Conservation (phyloP, 169 alveolate species). For the Cyclospora cayetanensis region DNA sequence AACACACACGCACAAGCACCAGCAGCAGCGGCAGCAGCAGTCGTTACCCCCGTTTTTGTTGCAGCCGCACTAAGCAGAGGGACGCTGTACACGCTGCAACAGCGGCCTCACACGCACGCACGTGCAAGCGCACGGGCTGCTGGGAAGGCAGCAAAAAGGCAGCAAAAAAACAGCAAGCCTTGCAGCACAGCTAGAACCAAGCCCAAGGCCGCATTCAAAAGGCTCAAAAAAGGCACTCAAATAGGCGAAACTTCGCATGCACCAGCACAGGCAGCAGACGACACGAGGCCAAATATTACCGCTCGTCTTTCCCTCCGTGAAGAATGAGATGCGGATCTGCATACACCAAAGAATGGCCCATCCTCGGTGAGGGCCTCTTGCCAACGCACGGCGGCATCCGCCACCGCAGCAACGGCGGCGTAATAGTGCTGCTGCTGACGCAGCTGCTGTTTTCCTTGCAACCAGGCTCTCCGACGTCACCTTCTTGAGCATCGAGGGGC, state of each 20-base stretch:
- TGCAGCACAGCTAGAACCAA: neutral
- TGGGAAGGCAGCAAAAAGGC: neutral
- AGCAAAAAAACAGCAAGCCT: neutral
- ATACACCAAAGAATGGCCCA: slow-evolving; percentile 63
- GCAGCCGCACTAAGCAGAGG: too few relatives aligned
- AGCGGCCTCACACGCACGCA: too few relatives aligned
- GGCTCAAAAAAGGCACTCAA: too few relatives aligned
- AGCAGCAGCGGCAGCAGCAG: neutral
- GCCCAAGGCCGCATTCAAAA: too few relatives aligned
- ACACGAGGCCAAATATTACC: neutral
- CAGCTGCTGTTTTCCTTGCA: neutral
- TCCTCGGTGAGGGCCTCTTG: slow-evolving; percentile 56
- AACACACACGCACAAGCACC: neutral
- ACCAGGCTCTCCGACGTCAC: neutral
- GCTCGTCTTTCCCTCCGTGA: slow-evolving; percentile 49
- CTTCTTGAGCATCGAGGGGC: neutral
- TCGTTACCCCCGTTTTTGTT: neutral
- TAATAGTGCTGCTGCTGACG: neutral
- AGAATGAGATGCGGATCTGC: slow-evolving; percentile 68
- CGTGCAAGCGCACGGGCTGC: too few relatives aligned
- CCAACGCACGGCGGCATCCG: slow-evolving; percentile 39
- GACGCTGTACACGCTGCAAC: too few relatives aligned
- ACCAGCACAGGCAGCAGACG: too few relatives aligned
- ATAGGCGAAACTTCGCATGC: too few relatives aligned
- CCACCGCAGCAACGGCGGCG: slow-evolving; percentile 62